phyloP scores from a whole-genome alignment of 116 monocot species.

The Papilionanthe hybrid region DNA sequence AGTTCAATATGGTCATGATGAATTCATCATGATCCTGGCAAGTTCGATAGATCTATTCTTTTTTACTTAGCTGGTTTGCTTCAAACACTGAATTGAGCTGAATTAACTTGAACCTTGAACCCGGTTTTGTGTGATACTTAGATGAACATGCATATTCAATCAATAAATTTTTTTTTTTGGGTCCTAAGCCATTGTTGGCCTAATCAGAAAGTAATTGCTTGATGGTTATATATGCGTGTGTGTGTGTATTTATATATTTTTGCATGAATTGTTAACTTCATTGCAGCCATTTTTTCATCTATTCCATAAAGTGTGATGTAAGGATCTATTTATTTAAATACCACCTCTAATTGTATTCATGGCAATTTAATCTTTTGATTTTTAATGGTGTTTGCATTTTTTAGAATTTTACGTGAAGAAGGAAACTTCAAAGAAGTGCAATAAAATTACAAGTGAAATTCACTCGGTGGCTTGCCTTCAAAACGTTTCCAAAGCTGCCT shows the following conservation, averaged over 20 bases:
- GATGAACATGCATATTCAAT: too few species aligned
- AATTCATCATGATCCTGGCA: too few species aligned
- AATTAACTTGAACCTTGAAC: too few species aligned
- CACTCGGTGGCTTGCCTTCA: neutral
- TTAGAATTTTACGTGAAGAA: neutral
- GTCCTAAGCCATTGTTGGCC: too few species aligned
- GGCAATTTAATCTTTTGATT: neutral
- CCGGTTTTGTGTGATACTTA: too few species aligned
- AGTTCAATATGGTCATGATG: too few species aligned
- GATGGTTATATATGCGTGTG: neutral
- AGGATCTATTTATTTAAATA: neutral
- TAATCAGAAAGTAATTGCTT: neutral
- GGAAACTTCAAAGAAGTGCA: neutral
- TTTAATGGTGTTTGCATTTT: neutral
- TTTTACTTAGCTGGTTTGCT: too few species aligned
- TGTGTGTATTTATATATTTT: neutral
- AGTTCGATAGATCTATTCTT: too few species aligned
- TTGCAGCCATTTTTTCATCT: neutral
- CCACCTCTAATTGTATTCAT: neutral
- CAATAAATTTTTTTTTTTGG: too few species aligned
- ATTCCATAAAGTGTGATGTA: neutral
- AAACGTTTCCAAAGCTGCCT: neutral
- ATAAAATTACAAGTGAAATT: neutral
- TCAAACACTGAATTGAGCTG: too few species aligned
- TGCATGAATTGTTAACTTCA: neutral